These are phyloP conservation scores for Talaromyces borbonicus DNA, from an alignment of 495 filamentous ascomycete species.

Conservation along the genomic window DNA sequence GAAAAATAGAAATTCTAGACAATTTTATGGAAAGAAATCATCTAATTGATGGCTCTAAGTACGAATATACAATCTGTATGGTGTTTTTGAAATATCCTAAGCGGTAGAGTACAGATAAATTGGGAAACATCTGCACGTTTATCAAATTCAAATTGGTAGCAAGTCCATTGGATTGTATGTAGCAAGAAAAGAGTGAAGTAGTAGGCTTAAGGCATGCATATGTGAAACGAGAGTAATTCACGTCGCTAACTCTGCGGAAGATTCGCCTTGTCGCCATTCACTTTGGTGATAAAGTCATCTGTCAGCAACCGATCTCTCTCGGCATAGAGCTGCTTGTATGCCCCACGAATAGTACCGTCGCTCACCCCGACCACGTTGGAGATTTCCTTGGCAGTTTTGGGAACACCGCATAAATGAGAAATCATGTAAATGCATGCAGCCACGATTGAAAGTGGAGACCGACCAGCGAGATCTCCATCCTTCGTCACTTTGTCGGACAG, in stretches of 20 bases:
- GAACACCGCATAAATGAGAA: slow-evolving; percentile 67
- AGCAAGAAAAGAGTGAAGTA: neutral
- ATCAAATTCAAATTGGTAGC: neutral
- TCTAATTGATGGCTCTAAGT: too few species aligned
- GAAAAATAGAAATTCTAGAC: too few species aligned
- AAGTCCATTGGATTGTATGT: neutral
- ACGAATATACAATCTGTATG: too few species aligned
- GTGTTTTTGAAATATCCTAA: too few species aligned
- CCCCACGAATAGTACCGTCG: slow-evolving; percentile 90
- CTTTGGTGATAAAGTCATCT: slow-evolving; percentile 60
- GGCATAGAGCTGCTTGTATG: slow-evolving; percentile 77
- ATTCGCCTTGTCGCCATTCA: slow-evolving; percentile 56
- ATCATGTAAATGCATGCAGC: slow-evolving; percentile 96
- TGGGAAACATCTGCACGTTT: too few species aligned
- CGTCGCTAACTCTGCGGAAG: slow-evolving; percentile 48
- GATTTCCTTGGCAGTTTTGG: slow-evolving; percentile 78
- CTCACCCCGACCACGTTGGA: slow-evolving; percentile 72
- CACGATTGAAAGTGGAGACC: slow-evolving; percentile 87
- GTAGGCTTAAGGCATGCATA: neutral
- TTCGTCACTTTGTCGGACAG: slow-evolving; percentile 64
- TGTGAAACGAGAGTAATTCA: neutral
- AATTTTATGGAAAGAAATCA: too few species aligned
- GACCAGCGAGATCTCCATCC: slow-evolving; percentile 73
- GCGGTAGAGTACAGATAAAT: too few species aligned
- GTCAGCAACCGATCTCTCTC: slow-evolving; percentile 65